Evolutionary conservation across 2,329 filamentous ascomycete species (phyloP).

Genomic region (Diaporthe sp.): DNA sequence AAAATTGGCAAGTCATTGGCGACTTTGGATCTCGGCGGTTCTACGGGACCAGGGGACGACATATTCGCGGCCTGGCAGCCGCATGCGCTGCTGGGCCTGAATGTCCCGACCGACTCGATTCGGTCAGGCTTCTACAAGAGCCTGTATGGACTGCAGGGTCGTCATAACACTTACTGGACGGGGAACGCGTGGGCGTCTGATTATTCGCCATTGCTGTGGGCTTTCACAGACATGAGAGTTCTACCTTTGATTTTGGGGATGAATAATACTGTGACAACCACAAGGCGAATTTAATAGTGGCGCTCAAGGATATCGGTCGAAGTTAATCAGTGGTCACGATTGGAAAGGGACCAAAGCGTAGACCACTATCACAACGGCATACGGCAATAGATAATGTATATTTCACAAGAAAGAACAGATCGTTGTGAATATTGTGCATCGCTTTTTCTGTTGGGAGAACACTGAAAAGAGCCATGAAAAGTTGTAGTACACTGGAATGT

Average conservation of each 20-base stretch:
- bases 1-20: constrained; percentile 7
- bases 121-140: constrained; percentile 4
- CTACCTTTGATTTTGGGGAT: background rate
- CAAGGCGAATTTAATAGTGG: background rate
- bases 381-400: constrained; percentile 6
- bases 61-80: background rate
- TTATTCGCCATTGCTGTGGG: constrained; percentile 3
- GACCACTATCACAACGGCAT: background rate
- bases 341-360: background rate
- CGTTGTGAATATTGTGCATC: background rate
- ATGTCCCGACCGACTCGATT: background rate
- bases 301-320: background rate
- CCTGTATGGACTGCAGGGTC: background rate
- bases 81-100: background rate
- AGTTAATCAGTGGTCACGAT: fast-evolving
- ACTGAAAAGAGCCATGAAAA: background rate
- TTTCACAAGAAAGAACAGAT: background rate
- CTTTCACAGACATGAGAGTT: constrained; percentile 1
- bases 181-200: constrained; percentile 13
- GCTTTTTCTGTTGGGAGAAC: too few species aligned
- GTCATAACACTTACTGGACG: constrained; percentile 4
- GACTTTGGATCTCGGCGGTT: background rate
- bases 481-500: background rate
- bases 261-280: background rate
- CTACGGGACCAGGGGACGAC: background rate